Evolutionary conservation across 2,329 filamentous ascomycete species (phyloP), one percentile per base, ranked within the genome.

Genomic region (Calonectria ilicicola): DNA sequence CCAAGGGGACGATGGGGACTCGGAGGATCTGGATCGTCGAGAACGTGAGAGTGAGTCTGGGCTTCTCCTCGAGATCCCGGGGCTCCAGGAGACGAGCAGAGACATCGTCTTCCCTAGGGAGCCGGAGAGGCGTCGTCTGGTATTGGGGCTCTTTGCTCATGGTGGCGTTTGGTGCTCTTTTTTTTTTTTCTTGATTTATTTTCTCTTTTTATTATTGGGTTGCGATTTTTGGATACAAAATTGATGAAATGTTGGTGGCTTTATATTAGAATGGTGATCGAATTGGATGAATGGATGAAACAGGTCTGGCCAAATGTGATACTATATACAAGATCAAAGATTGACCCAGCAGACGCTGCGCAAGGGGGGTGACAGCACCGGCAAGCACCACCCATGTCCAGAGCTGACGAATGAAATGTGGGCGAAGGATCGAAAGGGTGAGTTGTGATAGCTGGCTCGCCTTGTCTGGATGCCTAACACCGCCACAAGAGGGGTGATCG

Each of bases 51-150:
- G 29, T 72, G 56, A 74, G 29, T 5, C 63, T 53, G 17, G 76
- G 70, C 67, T 69, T 21, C 27, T 65, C 63, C 19, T 69, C 72
- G 38, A 73, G 42, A 5, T 78, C 74, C 5, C 47, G 60, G 15
- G 76, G 74, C 10, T 70, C 60, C 5, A 79, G 69, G 6, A 80
- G 72, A 65, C 70, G 72, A 51, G 62, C 72, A 17, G 64, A 21
- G 47, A 62, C 46, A n/a, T 78, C 75, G n/a, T 78, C 76, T 17
- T 78, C 75, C 44, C 67, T 72, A 1, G 76, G 75, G 14, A 53
- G n/a, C 1, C 58, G 65, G 65, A 68, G 49, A 4, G 58, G 32
- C 40, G n/a, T 47, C n/a, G 58, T 29, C 32, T 47, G 27, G 29
- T 46, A 8, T 19, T 68, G 53, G 23, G 66, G 27, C 19, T 53